Percentiles rank a stretch among this genome's conserved stretches.
Conservation (phyloP, 768 basidiomycete genomes). For the Agaricus sinodeliciosus region DNA sequence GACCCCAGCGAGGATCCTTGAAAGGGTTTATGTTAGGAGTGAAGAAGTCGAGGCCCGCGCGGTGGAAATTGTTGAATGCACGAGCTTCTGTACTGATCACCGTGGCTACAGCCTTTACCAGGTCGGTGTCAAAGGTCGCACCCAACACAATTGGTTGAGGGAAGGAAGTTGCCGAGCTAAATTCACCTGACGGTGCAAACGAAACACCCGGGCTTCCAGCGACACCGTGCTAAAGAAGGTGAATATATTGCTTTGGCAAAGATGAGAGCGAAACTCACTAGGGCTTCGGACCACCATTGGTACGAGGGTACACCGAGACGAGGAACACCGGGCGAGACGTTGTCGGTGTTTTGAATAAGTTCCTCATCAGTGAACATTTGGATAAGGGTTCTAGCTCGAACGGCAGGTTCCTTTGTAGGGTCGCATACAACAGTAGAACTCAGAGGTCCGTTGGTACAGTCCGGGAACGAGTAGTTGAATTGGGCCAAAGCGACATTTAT, state of each 20-base stretch:
- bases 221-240: conserved; percentile 42
- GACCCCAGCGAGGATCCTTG: conserved; percentile 59
- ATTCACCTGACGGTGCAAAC: conserved; percentile 42
- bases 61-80: conserved; percentile 49
- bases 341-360: conserved; percentile 44
- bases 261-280: conserved; percentile 28
- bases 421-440: conserved; percentile 42
- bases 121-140: conserved; percentile 47
- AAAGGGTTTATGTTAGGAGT: conserved; percentile 55
- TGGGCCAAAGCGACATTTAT: neutral
- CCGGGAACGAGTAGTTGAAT: conserved; percentile 35
- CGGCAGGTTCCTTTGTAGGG: conserved; percentile 32
- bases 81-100: conserved; percentile 52
- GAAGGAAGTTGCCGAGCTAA: conserved; percentile 54
- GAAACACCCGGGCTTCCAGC: conserved; percentile 45
- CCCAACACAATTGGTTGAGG: conserved; percentile 50
- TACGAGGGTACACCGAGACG: conserved; percentile 52
- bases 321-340: conserved; percentile 42
- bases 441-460: conserved; percentile 41
- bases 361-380: conserved; percentile 44
- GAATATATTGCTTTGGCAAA: neutral
- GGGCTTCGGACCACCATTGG: conserved; percentile 55
- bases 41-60: conserved; percentile 49
- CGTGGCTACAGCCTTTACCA: conserved; percentile 42
- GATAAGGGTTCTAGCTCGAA: conserved; percentile 45